Base-by-base conservation (phyloP, 257 asterid species). In the Scutellaria minor region DNA sequence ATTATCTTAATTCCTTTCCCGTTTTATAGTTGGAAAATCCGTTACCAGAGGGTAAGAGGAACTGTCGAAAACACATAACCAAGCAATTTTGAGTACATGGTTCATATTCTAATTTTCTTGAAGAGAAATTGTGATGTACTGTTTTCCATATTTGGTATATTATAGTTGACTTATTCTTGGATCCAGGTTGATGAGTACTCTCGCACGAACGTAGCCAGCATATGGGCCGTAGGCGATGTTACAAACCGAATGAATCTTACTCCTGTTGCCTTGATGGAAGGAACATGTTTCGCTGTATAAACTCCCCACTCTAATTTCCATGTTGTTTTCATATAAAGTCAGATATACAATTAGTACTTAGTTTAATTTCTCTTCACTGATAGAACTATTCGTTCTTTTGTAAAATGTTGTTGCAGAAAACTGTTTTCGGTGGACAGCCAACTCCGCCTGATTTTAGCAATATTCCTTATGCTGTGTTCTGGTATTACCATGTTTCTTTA, bases 211-310 rank as follows among this genome's bases (percentile, higher is more conserved):
- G 27, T 95, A 72, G 96, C 98, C 6, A 95, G 96, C 88, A 90
- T 95, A 87, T 92, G 98, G 98, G 99, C 98, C 24, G 77, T 95
- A 24, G 98, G 97, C 14, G 98, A 95, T 79, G 98, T 87, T 58
- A 92, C 98, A 22, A 84, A 95, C 80, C 82, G 98, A 55, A 84
- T 95, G 83, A 95, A 95, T 85, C 97, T 95, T 50, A 95, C 98
- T 68, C 99, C 98, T 42, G 96, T 95, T 82, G 99, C 99, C 83
- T 88, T 95, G 74, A 87, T 88, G 98, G 99, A 95, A 83, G 99
- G 97, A 74, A 78, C 89, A 72, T 90, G 82, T 73, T 92, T 95
- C 61, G 95, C 96, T 1, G 99, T 95, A 89, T 75, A 24, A 67
- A 48, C 58, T 41, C 22, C 31, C 61, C 18, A 3, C 71, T 47